Evolutionary conservation across 108 stramenopile genomes (phyloP).

Genomic region (Chaetoceros tenuissimus): DNA sequence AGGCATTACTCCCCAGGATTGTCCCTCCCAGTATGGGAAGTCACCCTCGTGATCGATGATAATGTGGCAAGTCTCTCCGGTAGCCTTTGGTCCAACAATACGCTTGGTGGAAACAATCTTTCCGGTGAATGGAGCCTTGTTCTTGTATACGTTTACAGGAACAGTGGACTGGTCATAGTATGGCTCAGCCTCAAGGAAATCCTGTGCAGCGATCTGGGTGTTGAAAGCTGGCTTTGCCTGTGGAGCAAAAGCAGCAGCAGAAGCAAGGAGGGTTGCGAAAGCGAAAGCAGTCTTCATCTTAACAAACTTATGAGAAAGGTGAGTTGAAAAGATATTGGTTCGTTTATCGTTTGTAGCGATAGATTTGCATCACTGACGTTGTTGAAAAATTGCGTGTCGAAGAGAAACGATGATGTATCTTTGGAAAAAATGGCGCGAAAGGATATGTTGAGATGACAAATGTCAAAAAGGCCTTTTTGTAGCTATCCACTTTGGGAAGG

Average conservation of each 20-base stretch:
- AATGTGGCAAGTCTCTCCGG: constrained; percentile 71
- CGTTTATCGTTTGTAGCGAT: too few species aligned
- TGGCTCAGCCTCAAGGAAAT: constrained; percentile 77
- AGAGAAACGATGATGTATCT: too few species aligned
- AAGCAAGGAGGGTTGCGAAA: constrained; percentile 21
- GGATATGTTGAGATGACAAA: too few species aligned
- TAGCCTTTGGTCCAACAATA: constrained; percentile 77
- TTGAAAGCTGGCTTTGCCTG: constrained; percentile 27
- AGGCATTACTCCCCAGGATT: constrained; percentile 89
- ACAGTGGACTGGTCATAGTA: constrained; percentile 66
- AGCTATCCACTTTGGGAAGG: too few species aligned
- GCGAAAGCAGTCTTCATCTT: constrained; percentile 3
- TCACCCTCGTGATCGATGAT: constrained; percentile 73
- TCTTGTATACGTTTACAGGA: constrained; percentile 78
- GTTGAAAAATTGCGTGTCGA: too few species aligned
- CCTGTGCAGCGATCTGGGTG: constrained; percentile 41
- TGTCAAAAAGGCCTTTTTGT: too few species aligned
- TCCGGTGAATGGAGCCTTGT: constrained; percentile 61
- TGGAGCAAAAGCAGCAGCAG: constrained; percentile 30
- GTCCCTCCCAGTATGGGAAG: constrained; percentile 86
- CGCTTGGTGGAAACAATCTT: constrained; percentile 76
- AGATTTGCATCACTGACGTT: too few species aligned
- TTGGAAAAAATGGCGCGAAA: too few species aligned
- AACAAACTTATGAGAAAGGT: background rate
- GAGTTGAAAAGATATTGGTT: background rate